Base-by-base conservation (phyloP, 2,329 filamentous ascomycete genomes). In the Dryadomyces quercivorus region DNA sequence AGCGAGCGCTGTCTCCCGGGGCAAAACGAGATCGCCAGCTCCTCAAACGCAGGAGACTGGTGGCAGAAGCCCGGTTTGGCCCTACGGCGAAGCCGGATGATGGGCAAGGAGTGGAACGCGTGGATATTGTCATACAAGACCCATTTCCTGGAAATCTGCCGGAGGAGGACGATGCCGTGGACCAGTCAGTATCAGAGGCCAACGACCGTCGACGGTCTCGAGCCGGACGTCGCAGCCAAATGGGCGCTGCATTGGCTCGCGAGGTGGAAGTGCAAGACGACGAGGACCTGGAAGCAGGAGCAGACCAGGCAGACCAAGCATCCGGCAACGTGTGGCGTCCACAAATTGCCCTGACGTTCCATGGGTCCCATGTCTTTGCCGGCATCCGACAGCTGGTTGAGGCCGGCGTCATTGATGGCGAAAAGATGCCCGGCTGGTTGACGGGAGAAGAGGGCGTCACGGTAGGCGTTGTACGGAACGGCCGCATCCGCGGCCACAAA, bases 351-450 rank as follows among this genome's bases (percentile, higher is more conserved):
- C 67, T 95, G 10, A 82, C 80, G 0, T 86, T 95, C 58, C 78
- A 84, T 43, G 90, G 90, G 0, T 68, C 76, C 0, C 88, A 95
- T 64, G 82, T 95, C 2, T 92, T 94, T 69, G 84, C 84, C 0
- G 90, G 90, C 0, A 75, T 95, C 22, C 77, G 88, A 50, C 81
- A 85, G 63, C 74, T 95, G 36, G 85, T 92, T 0, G 88, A 94
- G 66, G 71, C 80, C 16, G 88, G 88, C 0, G 75, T 87, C 51
- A 72, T 95, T 26, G 82, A 94, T 64, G 85, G 88, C 1, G 77
- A 83, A 62, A 79, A 74, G 54, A 91, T 94, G 85, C 89, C 90
- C 0, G 86, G 86, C 0, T 95, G 89, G 88, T 85, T 95, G 84
- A 93, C 88, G 1, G 90, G 89, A 2, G 89, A 95, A 63, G 86